Conservation (phyloP, 2,329 filamentous ascomycete species). For the Claviceps sp. region DNA sequence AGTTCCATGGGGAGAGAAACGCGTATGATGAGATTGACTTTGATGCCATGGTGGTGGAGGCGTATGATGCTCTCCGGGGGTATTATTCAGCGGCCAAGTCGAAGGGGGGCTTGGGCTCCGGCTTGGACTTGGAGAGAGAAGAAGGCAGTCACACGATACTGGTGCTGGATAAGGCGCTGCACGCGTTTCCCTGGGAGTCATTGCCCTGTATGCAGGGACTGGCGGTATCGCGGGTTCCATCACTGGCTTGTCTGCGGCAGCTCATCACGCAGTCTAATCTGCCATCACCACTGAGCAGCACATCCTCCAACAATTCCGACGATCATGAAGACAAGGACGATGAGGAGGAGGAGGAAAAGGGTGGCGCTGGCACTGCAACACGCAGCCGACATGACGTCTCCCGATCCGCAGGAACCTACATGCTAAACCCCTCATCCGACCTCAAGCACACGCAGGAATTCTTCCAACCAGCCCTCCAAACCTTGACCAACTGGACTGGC, state of each 20-base stretch:
- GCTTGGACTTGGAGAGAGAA: constrained; percentile 21
- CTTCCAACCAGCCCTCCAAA: constrained; percentile 51
- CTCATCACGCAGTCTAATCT: constrained; percentile 45
- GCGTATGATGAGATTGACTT: constrained; percentile 98
- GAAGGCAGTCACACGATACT: constrained; percentile 62
- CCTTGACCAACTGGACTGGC: constrained; percentile 57
- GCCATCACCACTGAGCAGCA: not conserved
- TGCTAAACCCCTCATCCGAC: constrained; percentile 83
- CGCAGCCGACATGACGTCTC: constrained; percentile 40
- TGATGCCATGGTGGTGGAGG: constrained; percentile 79
- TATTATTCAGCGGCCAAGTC: constrained; percentile 49
- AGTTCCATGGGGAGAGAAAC: constrained; percentile 92
- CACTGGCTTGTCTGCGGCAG: constrained; percentile 66
- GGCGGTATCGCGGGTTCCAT: constrained; percentile 79
- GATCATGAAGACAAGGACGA: not conserved
- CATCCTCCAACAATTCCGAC: not conserved
- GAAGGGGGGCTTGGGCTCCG: constrained; percentile 1
- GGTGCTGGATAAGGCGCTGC: constrained; percentile 80
- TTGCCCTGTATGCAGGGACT: constrained; percentile 69
- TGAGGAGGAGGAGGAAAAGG: not conserved
- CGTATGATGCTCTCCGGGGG: constrained; percentile 65
- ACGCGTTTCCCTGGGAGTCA: constrained; percentile 92
- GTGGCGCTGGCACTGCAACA: not conserved
- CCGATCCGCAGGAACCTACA: constrained; percentile 50
- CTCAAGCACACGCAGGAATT: constrained; percentile 65